phyloP scores from a whole-genome alignment of 129 eudicot species.

The Flaveria ramosissima region DNA sequence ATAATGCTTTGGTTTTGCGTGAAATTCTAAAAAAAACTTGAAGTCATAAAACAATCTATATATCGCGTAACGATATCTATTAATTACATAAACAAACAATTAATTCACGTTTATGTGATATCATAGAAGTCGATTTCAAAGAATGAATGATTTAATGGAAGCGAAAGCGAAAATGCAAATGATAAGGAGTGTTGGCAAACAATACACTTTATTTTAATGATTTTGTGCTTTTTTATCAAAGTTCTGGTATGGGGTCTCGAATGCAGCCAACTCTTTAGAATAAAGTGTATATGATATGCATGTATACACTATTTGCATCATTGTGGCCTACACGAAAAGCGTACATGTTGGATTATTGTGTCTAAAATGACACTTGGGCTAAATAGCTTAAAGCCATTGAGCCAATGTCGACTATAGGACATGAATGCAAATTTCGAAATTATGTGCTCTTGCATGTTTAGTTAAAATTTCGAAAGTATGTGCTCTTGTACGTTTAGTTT shows the following conservation, averaged over 20 bases:
- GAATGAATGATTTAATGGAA: slow-evolving; percentile 7
- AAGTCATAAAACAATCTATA: no score
- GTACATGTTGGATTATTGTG: slow-evolving; percentile 9
- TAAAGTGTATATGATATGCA: slow-evolving; percentile 25
- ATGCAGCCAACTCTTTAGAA: slow-evolving; percentile 21
- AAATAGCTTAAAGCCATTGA: not conserved
- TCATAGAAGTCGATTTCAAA: slow-evolving; percentile 8
- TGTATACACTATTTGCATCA: not conserved
- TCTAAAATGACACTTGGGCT: slow-evolving; percentile 9
- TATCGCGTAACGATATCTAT: not conserved
- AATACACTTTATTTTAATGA: slow-evolving; percentile 24
- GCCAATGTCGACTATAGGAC: not conserved
- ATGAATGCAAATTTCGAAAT: not conserved
- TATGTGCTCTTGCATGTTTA: not conserved
- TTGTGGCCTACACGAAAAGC: slow-evolving; percentile 22
- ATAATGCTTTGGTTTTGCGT: no score
- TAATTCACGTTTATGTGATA: not conserved
- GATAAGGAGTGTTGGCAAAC: slow-evolving; percentile 34
- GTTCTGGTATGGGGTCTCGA: slow-evolving; percentile 26
- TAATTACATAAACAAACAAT: not conserved
- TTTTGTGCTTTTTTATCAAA: slow-evolving; percentile 27
- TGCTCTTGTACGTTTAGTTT: not conserved
- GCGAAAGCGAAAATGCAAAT: slow-evolving; percentile 31
- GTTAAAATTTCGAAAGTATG: no score
- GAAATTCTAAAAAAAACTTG: no score